These are phyloP conservation scores for Hericium erinaceus DNA, from an alignment of 768 basidiomycete genomes.

Conservation along the genomic window DNA sequence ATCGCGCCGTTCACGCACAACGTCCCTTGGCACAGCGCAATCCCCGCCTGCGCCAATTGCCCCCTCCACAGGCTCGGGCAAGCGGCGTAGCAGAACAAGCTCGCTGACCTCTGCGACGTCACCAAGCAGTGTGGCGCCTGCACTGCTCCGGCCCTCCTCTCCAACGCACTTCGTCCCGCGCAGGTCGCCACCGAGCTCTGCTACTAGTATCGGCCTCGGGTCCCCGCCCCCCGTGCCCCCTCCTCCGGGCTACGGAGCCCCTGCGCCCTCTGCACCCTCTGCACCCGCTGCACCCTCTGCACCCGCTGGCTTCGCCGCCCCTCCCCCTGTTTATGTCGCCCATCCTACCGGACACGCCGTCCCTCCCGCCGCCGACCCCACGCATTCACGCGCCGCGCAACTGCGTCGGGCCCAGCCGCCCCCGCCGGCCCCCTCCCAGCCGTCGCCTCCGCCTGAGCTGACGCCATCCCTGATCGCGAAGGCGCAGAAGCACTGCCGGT, in stretches of 20 bases:
- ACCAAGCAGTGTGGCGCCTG: not conserved
- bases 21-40: not conserved
- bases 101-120: not conserved
- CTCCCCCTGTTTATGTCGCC: not conserved
- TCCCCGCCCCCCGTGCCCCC: conserved; percentile 5
- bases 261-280: conserved; percentile 12
- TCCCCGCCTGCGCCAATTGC: not conserved
- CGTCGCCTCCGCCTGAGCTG: conserved; percentile 32
- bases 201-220: not conserved
- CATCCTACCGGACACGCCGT: no score
- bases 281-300: not conserved
- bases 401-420: not conserved
- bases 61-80: not conserved
- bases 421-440: not conserved
- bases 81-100: not conserved
- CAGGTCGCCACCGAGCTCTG: conserved; percentile 6
- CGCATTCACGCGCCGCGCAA: not conserved
- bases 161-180: conserved; percentile 8
- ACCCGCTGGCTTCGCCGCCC: not conserved
- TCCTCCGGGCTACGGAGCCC: not conserved
- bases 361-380: not conserved
- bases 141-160: conserved; percentile 5
- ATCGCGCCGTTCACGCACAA: not conserved
- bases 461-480: conserved; percentile 59
- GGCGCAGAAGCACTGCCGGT: conserved; percentile 86